A percentile compares a stretch with the other conserved stretches of the same genome.
Evolutionary conservation across 495 filamentous ascomycete species (phyloP).

Genomic region (Penicillium paradoxum): DNA sequence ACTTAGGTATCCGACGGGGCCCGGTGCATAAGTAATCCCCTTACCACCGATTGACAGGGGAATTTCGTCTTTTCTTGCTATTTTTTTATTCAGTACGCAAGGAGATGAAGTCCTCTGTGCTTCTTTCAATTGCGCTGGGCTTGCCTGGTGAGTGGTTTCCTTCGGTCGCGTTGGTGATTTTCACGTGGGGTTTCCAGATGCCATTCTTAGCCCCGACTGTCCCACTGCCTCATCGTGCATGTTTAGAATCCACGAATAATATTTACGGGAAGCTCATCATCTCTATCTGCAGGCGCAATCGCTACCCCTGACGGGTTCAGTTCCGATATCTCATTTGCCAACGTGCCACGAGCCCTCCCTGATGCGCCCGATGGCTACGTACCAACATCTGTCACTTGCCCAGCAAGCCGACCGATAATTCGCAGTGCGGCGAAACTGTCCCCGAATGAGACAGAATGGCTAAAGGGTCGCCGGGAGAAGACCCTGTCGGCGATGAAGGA

Average conservation of each 20-base stretch:
- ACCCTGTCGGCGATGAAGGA: slow-evolving; percentile 65
- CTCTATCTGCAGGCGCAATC: slow-evolving; percentile 14
- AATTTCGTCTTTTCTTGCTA: background rate
- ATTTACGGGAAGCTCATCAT: background rate
- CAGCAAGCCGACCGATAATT: slow-evolving; percentile 44
- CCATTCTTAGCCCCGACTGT: too few relatives aligned
- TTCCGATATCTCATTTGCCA: slow-evolving; percentile 6
- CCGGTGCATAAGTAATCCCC: slow-evolving; percentile 26
- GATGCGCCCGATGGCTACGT: slow-evolving; percentile 47
- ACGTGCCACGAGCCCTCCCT: slow-evolving; percentile 33
- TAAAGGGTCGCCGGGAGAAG: slow-evolving; percentile 44
- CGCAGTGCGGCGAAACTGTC: slow-evolving; percentile 57
- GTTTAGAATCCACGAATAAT: background rate
- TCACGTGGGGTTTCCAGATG: background rate
- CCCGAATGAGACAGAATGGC: slow-evolving; percentile 64
- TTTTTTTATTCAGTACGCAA: background rate
- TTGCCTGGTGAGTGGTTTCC: slow-evolving; percentile 26
- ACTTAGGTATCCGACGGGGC: slow-evolving; percentile 24
- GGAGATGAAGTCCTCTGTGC: slow-evolving; percentile 23
- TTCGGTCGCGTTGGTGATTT: slow-evolving; percentile 3
- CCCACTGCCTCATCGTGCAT: too few relatives aligned
- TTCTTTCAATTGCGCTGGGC: slow-evolving; percentile 24
- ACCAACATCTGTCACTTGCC: slow-evolving; percentile 38
- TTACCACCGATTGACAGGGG: background rate
- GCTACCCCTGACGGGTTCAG: slow-evolving; percentile 13